Evolutionary conservation across 1,284 basidiomycete genomes (phyloP), one percentile per base, ranked within the genome.

Genomic region (Amylostereum areolatum): DNA sequence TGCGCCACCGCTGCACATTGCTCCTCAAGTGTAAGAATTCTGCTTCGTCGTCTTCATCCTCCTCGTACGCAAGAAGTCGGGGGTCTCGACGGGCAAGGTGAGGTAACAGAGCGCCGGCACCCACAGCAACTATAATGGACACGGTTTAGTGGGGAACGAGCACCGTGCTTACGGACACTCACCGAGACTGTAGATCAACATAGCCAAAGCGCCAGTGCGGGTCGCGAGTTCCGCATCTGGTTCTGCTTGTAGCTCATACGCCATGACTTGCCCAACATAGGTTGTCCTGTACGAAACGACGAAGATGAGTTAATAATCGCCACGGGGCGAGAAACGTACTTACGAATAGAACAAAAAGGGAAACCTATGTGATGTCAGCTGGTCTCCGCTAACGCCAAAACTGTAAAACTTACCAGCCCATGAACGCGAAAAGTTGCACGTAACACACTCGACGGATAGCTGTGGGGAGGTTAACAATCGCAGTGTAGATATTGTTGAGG

Each of bases 301-400:
- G 34, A 46, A 27, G 43, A 42, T 48, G 29, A 34, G 3, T 43
- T 32, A 45, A 41, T 9, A 9, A 40, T 47, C 39, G 53, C 41
- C 48, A 43, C 43, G 10, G 11, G 32, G 39, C 12, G 44, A 37
- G 43, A 12, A 55, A 55, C 11, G 12, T 37, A 68, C 81, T 54
- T 64, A 87, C 78, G 91, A 82, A 63, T 96, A 97, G 69, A 97
- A 97, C 33, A 97, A 72, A 71, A 95, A 95, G 0, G 93, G 93
- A 63, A 96, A 97, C 91, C 89, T 86, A 54, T 41, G n/a, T 7
- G 4, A 28, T 28, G n/a, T 43, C 41, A 43, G 28, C 27, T 28
- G n/a, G 25, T 27, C 11, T 28, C 7, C 7, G n/a, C n/a, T 10
- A n/a, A 9, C 1, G 33, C n/a, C 27, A 10, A 25, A 30, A 49